phyloP scores from a whole-genome alignment of 768 basidiomycete species.

The Russula sp. region DNA sequence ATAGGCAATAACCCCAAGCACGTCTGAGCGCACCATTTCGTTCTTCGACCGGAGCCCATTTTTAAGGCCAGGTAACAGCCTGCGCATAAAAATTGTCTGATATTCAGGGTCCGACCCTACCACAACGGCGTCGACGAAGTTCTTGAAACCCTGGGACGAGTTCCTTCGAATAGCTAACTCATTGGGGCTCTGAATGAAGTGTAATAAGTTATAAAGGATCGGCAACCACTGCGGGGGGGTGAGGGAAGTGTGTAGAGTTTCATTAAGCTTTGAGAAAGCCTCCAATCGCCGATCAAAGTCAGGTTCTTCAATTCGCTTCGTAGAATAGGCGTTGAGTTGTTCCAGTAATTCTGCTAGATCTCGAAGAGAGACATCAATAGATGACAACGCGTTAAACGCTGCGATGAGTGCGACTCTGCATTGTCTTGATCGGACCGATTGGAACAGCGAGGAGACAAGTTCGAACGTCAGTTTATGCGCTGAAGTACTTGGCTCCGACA shows the following conservation, averaged over 20 bases:
- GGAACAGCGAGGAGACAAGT: slow-evolving; percentile 74
- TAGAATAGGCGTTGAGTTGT: slow-evolving; percentile 82
- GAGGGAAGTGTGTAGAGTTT: slow-evolving; percentile 51
- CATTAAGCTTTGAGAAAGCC: slow-evolving; percentile 76
- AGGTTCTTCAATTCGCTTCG: slow-evolving; percentile 80
- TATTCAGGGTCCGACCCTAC: slow-evolving; percentile 43
- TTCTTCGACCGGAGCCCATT: slow-evolving; percentile 73
- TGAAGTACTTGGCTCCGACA: slow-evolving; percentile 45
- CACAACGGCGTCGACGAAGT: slow-evolving; percentile 67
- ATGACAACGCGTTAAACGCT: slow-evolving; percentile 55
- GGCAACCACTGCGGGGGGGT: slow-evolving; percentile 66
- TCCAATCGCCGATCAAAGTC: slow-evolving; percentile 84
- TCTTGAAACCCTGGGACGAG: slow-evolving; percentile 70
- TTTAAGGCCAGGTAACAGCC: slow-evolving; percentile 75
- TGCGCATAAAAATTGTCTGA: slow-evolving; percentile 56
- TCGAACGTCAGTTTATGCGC: slow-evolving; percentile 55
- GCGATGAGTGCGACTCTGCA: slow-evolving; percentile 68
- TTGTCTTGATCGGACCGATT: slow-evolving; percentile 64
- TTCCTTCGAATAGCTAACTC: slow-evolving; percentile 85
- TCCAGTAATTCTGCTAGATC: slow-evolving; percentile 54
- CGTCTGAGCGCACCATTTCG: slow-evolving; percentile 84
- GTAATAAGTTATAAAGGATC: slow-evolving; percentile 75
- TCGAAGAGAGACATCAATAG: slow-evolving; percentile 47
- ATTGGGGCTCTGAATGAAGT: slow-evolving; percentile 83
- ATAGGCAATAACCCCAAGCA: slow-evolving; percentile 73